These are phyloP conservation scores for Pythium sp. DNA, from an alignment of 352 stramenopile genomes.

Conservation along the genomic window DNA sequence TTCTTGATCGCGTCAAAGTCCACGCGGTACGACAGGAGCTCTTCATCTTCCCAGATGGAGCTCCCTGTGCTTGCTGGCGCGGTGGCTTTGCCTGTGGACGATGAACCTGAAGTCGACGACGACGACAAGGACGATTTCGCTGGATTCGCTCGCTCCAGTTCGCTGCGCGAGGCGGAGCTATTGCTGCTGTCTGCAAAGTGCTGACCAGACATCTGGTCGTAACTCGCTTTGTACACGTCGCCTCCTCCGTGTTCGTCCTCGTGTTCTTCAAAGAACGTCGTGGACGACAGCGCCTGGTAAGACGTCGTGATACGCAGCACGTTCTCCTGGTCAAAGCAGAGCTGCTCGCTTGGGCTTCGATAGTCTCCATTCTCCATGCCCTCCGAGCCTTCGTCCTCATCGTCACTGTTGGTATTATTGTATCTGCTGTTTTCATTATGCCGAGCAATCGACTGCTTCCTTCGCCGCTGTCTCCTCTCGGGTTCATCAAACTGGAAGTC, in stretches of 20 bases:
- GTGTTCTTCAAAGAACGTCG: constrained; percentile 3
- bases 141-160: background rate
- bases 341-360: background rate
- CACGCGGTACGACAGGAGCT: constrained; percentile 13
- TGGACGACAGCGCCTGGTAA: constrained; percentile 11
- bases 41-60: constrained; percentile 14
- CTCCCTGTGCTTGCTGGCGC: background rate
- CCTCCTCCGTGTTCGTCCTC: background rate
- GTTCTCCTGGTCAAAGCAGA: constrained; percentile 14
- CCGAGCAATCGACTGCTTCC: background rate
- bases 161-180: background rate
- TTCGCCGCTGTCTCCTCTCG: background rate
- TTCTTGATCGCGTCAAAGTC: constrained; percentile 14
- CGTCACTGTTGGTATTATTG: background rate
- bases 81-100: background rate
- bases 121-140: background rate
- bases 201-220: background rate
- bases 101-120: background rate
- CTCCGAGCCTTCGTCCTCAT: background rate
- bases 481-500: constrained; percentile 17
- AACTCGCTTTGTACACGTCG: background rate
- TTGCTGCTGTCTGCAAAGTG: background rate
- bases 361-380: background rate
- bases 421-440: background rate
- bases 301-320: constrained; percentile 7